phyloP scores from a whole-genome alignment of 495 filamentous ascomycete genomes.

The Usnea hakonensis region DNA sequence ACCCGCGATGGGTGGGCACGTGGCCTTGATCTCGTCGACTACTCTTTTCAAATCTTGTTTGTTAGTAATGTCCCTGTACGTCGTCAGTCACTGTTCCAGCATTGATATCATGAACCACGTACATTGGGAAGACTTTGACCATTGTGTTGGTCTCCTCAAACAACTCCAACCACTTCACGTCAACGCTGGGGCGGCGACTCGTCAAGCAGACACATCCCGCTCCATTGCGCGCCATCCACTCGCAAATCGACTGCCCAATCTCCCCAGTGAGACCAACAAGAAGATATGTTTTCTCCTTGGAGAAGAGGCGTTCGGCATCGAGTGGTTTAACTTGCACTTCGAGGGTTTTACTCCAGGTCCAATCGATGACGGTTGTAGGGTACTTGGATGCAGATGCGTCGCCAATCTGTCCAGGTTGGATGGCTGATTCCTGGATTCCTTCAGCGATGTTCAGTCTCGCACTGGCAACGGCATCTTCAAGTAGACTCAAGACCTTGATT shows the following conservation, averaged over 20 bases:
- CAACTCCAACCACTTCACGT: constrained; percentile 39
- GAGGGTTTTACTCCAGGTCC: constrained; percentile 8
- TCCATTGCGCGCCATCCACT: constrained; percentile 47
- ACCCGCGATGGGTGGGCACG: constrained; percentile 21
- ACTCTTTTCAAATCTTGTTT: background rate
- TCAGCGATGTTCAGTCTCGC: background rate
- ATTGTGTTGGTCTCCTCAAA: constrained; percentile 25
- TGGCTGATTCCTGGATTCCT: too few relatives aligned
- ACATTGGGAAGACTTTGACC: constrained; percentile 6
- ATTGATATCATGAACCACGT: constrained; percentile 7
- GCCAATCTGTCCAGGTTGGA: background rate
- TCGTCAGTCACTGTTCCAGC: background rate
- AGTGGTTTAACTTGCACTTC: constrained; percentile 13
- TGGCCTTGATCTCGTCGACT: background rate
- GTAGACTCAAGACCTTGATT: background rate
- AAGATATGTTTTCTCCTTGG: constrained; percentile 42
- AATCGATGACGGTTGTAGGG: constrained; percentile 21
- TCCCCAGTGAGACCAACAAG: constrained; percentile 51
- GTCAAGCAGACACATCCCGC: constrained; percentile 47
- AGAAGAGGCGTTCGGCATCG: constrained; percentile 24
- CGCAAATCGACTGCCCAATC: constrained; percentile 50
- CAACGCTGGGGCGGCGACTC: constrained; percentile 46
- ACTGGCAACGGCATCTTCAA: background rate
- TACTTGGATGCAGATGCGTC: background rate
- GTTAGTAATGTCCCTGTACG: constrained; percentile 3